phyloP scores from a whole-genome alignment of 345 rosid species.

The Hypericum androsaemum region DNA sequence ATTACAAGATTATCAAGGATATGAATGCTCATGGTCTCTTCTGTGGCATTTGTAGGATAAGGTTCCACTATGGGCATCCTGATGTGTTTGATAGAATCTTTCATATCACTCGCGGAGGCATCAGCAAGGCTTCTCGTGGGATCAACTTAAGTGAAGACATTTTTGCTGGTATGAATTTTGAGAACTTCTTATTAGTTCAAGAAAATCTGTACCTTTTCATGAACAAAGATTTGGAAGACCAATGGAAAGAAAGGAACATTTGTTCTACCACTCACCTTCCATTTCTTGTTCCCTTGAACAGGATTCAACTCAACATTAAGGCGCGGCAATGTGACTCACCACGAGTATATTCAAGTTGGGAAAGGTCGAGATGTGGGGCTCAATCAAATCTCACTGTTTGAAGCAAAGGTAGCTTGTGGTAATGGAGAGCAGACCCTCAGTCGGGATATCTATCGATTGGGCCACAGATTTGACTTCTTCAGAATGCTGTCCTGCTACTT shows the following conservation, averaged over 20 bases:
- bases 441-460: slow-evolving; percentile 84
- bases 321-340: slow-evolving; percentile 92
- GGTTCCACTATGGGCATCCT: slow-evolving; percentile 96
- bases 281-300: slow-evolving; percentile 15
- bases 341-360: slow-evolving; percentile 98
- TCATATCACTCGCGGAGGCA: slow-evolving; percentile 94
- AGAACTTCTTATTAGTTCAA: background rate
- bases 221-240: too few species aligned
- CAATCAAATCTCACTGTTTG: slow-evolving; percentile 92
- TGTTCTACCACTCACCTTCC: slow-evolving; percentile 2
- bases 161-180: slow-evolving; percentile 64
- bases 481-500: slow-evolving; percentile 88
- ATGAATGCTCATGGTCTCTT: slow-evolving; percentile 8
- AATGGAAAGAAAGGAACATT: too few species aligned
- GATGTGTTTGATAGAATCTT: slow-evolving; percentile 92
- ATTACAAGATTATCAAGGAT: too few species aligned
- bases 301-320: slow-evolving; percentile 93
- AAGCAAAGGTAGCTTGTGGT: slow-evolving; percentile 97
- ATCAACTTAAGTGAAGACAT: slow-evolving; percentile 97
- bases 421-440: slow-evolving; percentile 94
- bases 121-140: slow-evolving; percentile 92
- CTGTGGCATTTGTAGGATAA: slow-evolving; percentile 39
- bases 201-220: slow-evolving; percentile 6
- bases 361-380: slow-evolving; percentile 99
- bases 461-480: slow-evolving; percentile 96